Base-by-base conservation (phyloP, 768 basidiomycete species). In the Xerocomellus chrysenteron region DNA sequence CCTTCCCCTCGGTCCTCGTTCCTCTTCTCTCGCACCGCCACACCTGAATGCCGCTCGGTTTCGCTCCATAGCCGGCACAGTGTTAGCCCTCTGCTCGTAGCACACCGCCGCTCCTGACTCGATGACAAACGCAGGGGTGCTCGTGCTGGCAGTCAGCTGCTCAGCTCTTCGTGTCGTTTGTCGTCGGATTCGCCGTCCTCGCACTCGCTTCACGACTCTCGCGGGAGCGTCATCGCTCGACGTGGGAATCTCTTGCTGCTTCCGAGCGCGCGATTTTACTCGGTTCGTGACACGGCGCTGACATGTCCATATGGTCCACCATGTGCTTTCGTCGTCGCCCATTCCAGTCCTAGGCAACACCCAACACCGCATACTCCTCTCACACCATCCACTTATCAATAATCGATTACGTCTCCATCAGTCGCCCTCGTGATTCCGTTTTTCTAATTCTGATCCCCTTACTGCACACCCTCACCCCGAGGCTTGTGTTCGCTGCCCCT, bases 21-120 rank as follows among this genome's bases (percentile, higher is more conserved):
- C 49, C 9, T 42, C 8, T 33, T 33, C 30, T 1, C 17, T n/a
- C 14, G 28, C 53, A 56, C 55, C 16, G 53, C 55, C 55, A 55
- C 55, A 28, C 39, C 21, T 0, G 14, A 16, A 36, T 36, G 35
- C 33, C 33, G 33, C 33, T 7, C 51, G 40, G 43, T 36, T 14
- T 33, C 19, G 30, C 41, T 26, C 16, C 42, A 49, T 57, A 58
- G 7, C 56, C 56, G 56, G 56, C 55, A 49, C 56, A 11, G 53
- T n/a, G 4, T 37, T 8, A 7, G 36, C 16, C 4, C 16, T 37
- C 17, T 37, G 16, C 16, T 37, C 37, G 37, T 39, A 1, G 17
- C 16, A n/a, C n/a, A 40, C n/a, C 10, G 10, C 39, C 39, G 39
- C 39, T 40, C n/a, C 43, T 24, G 47, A 51, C 37, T 40, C 14